Base-by-base conservation (phyloP, 2,329 filamentous ascomycete genomes). In the Cryphonectria parasitica region DNA sequence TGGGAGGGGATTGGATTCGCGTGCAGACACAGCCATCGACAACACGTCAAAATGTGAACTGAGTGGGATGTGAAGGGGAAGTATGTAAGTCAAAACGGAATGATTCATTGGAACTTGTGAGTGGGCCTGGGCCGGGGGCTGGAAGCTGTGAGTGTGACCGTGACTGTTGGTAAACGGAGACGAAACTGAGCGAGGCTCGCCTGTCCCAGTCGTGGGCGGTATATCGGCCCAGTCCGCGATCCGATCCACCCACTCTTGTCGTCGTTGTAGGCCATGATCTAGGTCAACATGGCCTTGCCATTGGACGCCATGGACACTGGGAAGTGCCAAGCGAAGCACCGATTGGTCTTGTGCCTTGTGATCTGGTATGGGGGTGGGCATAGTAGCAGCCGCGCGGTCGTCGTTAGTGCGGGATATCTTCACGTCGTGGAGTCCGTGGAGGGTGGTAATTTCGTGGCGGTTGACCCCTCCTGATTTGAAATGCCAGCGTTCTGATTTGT, bases 401-500 rank as follows among this genome's bases (percentile, higher is more conserved):
- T 31, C 22, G 28, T 39, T 61, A 62, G 65, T 67, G 65, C 54
- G 65, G 52, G 65, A 67, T 61, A 45, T 65, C 45, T 31, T 34
- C 43, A 34, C 11, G 36, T 39, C 64, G 45, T 45, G 22, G 61
- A 43, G 36, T 43, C 61, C n/a, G 39, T 10, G 58, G 31, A 61
- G 58, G 58, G 58, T 61, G 31, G 58, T 19, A 43, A 15, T 66
- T 22, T 58, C 43, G 45, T 54, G 56, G 13, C 54, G 31, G 31
- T 45, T 62, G 56, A 64, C 15, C 22, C 19, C 19, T 11, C 41
- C 15, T 58, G 71, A 68, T 72, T 72, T 69, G 69, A 71, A 72
- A 72, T 72, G 49, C 62, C 61, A 49, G 66, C 10, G 41, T 25
- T 72, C 60, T 72, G 56, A 72, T 72, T 72, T 68, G 71, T 52